Evolutionary conservation across 164 flowering plant genomes (phyloP), one percentile per base, ranked within the genome.

Genomic region (Sextonia rubra): DNA sequence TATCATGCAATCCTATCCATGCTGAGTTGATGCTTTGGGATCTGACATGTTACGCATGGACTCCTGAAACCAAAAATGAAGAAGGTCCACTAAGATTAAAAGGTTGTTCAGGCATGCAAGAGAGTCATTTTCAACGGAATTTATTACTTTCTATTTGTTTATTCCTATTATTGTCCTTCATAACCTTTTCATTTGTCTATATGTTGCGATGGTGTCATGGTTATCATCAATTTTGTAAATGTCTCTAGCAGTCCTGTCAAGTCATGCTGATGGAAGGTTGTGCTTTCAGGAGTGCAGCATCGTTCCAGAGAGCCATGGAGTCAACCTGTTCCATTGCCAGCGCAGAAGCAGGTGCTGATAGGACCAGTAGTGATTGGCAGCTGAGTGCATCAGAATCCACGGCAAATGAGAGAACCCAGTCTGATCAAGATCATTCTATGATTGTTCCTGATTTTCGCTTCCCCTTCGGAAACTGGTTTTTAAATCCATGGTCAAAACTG

Each of bases 241-340:
- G 14, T 64, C 47, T 27, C 5, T 7, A 15, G 44, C 27, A 27
- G 17, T 27, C 67, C 12, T 29, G 23, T 37, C 22, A 22, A 32
- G 14, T 29, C 12, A 29, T 66, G 60, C 69, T 60, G 29, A 55
- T 55, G 23, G 27, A 52, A 26, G 49, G 37, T 24, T 22, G 70
- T 72, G 71, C 26, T 75, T 87, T 83, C 91, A 93, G 98, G 88
- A 93, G 87, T 79, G 88, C 89, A 55, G 89, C 89, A 69, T 89
- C 98, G 66, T 75, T 85, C 67, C 70, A 69, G 69, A 89, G 81
- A 80, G 88, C 85, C 2, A 75, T 82, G 55, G 76, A 75, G 69
- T 78, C 82, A 49, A 66, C 82, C 66, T 79, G 56, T 68, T 67
- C 74, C 22, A 64, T 78, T 32, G 23, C 81, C 73, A 74, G 70